phyloP scores from a whole-genome alignment of 164 flowering plant species.

The Annona squamosa region DNA sequence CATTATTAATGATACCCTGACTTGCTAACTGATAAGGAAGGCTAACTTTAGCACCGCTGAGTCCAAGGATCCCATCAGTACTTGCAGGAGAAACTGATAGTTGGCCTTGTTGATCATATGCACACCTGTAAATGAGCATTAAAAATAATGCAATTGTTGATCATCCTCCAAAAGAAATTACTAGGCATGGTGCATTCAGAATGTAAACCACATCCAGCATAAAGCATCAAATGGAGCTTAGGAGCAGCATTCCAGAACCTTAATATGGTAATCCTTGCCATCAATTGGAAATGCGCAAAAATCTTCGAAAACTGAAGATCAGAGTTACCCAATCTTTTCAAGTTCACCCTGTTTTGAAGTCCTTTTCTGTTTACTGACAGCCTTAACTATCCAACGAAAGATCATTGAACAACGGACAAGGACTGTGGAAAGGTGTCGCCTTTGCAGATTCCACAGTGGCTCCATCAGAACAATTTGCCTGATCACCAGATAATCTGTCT shows the following conservation, averaged over 20 bases:
- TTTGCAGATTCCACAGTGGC: neutral
- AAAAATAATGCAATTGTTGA: neutral
- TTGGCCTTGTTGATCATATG: slow-evolving; percentile 76
- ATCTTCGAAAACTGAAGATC: neutral
- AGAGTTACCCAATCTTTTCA: neutral
- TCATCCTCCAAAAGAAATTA: neutral
- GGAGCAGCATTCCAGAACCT: neutral
- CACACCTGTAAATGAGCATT: slow-evolving; percentile 45
- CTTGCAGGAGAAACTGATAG: slow-evolving; percentile 49
- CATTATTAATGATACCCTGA: slow-evolving; percentile 53
- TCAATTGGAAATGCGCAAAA: neutral
- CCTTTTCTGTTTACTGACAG: too few species aligned
- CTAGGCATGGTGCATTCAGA: neutral
- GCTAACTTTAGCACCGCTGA: slow-evolving; percentile 59
- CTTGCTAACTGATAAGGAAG: slow-evolving; percentile 69
- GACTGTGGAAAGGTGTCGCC: neutral
- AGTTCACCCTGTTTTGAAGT: neutral
- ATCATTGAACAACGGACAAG: neutral
- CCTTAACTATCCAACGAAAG: neutral
- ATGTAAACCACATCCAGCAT: neutral
- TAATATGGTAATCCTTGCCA: neutral
- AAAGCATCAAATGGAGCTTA: neutral
- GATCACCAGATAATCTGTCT: neutral
- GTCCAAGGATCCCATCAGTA: slow-evolving; percentile 79
- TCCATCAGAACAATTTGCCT: neutral